Conservation (phyloP, 2,329 filamentous ascomycete species). For the Emericellopsis cladophorae region DNA sequence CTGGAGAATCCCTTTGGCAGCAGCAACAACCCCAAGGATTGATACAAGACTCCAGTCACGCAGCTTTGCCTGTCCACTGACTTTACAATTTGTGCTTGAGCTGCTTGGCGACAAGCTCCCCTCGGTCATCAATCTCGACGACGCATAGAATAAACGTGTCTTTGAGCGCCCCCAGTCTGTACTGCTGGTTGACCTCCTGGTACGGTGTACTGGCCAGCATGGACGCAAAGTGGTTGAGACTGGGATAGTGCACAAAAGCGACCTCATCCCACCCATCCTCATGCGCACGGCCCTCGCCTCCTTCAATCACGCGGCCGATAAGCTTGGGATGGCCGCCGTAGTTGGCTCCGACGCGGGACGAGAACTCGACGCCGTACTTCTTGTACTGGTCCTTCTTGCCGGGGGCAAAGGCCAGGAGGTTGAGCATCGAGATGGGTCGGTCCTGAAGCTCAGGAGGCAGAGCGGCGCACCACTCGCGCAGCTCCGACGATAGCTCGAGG, state of each 20-base stretch:
- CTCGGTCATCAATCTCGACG: background rate
- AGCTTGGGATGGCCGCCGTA: conserved; percentile 49
- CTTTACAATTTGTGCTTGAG: no score
- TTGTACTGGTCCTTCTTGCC: conserved; percentile 39
- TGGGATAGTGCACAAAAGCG: conserved; percentile 52
- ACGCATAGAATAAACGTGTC: background rate
- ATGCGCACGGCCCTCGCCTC: conserved; percentile 8
- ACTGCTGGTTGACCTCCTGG: background rate
- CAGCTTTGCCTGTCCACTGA: no score
- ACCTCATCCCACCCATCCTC: conserved; percentile 44
- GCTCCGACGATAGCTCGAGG: conserved; percentile 38
- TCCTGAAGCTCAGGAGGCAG: conserved; percentile 24
- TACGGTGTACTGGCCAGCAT: conserved; percentile 13
- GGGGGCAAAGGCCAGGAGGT: conserved; percentile 43
- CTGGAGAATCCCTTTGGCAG: no score
- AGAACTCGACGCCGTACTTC: conserved; percentile 43
- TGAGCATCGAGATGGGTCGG: conserved; percentile 38
- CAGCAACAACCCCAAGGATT: no score
- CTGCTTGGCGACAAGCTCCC: no score
- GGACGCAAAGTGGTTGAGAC: conserved; percentile 46
- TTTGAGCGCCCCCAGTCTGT: background rate
- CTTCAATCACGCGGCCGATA: conserved; percentile 39
- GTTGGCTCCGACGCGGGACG: conserved; percentile 30
- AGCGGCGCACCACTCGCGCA: conserved; percentile 34
- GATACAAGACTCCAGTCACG: no score